These are phyloP conservation scores for Crepidotus variabilis DNA, from an alignment of 768 basidiomycete species.

Conservation along the genomic window DNA sequence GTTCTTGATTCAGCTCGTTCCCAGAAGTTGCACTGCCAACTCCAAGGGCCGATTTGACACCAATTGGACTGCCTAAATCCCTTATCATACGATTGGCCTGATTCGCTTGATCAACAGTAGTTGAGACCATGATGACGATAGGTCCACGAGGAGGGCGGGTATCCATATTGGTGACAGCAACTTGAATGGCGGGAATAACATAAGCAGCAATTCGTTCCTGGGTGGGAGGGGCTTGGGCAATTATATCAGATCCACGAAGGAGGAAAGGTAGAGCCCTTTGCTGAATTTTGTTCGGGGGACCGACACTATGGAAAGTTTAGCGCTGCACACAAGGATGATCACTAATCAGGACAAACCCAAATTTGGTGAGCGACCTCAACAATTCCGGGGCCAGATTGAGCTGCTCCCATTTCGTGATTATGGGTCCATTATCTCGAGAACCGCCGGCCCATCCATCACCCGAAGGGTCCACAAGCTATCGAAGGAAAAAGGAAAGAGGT, in stretches of 20 bases:
- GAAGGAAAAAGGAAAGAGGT: conserved; percentile 7
- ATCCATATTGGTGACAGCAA: conserved; percentile 63
- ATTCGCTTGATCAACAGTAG: conserved; percentile 97
- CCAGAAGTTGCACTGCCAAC: conserved; percentile 70
- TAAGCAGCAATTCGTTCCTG: conserved; percentile 98
- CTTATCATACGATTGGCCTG: conserved; percentile 95
- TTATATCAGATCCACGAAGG: conserved; percentile 91
- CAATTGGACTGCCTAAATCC: conserved; percentile 90
- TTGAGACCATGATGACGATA: conserved; percentile 90
- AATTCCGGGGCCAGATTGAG: conserved; percentile 82
- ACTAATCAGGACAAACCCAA: conserved; percentile 55
- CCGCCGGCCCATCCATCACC: conserved; percentile 53
- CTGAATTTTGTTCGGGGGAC: conserved; percentile 98
- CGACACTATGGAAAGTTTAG: conserved; percentile 53
- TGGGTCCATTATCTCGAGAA: conserved; percentile 70
- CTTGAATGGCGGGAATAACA: conserved; percentile 86
- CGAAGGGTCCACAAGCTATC: conserved; percentile 52
- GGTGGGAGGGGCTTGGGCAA: conserved; percentile 97
- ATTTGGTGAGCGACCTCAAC: conserved; percentile 84
- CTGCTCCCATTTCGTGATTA: conserved; percentile 96
- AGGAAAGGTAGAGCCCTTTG: conserved; percentile 95
- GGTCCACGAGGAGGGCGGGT: conserved; percentile 71
- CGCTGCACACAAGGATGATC: neutral
- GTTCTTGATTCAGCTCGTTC: conserved; percentile 67
- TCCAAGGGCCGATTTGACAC: conserved; percentile 85